phyloP scores from a whole-genome alignment of 495 filamentous ascomycete genomes.

The Thozetella sp. region DNA sequence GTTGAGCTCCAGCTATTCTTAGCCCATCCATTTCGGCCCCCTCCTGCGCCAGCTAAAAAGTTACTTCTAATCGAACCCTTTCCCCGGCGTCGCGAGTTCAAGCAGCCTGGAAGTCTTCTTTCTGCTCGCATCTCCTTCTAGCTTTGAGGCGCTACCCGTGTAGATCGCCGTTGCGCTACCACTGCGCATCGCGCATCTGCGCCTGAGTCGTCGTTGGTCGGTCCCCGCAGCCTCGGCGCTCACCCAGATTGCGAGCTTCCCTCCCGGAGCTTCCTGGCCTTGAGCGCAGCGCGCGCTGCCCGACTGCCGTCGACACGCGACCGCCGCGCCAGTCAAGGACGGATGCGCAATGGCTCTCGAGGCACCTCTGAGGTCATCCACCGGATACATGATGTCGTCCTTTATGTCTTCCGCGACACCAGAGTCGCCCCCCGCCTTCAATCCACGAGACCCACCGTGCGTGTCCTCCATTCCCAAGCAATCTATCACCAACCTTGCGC shows the following conservation, averaged over 20 bases:
- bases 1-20: slow-evolving; percentile 2
- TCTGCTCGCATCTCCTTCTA: too few species aligned
- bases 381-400: slow-evolving; percentile 54
- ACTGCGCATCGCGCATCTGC: background rate
- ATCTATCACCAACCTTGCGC: background rate
- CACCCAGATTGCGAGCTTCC: background rate
- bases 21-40: background rate
- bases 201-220: background rate
- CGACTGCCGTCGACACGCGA: background rate
- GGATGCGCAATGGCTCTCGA: slow-evolving; percentile 57
- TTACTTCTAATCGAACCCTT: background rate
- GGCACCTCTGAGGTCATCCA: slow-evolving; percentile 55
- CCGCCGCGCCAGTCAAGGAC: background rate
- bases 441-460: slow-evolving; percentile 52
- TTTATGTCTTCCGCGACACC: slow-evolving; percentile 61
- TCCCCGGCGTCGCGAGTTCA: too few species aligned
- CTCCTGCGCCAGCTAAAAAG: background rate
- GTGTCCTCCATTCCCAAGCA: slow-evolving; percentile 12
- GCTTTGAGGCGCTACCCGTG: too few species aligned
- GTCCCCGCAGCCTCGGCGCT: too few species aligned
- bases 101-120: too few species aligned
- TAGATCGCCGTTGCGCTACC: background rate
- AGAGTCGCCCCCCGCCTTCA: slow-evolving; percentile 46
- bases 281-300: background rate
- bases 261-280: background rate